These are phyloP conservation scores for Phytophthora aleatoria DNA, from an alignment of 352 stramenopile genomes.

Conservation along the genomic window DNA sequence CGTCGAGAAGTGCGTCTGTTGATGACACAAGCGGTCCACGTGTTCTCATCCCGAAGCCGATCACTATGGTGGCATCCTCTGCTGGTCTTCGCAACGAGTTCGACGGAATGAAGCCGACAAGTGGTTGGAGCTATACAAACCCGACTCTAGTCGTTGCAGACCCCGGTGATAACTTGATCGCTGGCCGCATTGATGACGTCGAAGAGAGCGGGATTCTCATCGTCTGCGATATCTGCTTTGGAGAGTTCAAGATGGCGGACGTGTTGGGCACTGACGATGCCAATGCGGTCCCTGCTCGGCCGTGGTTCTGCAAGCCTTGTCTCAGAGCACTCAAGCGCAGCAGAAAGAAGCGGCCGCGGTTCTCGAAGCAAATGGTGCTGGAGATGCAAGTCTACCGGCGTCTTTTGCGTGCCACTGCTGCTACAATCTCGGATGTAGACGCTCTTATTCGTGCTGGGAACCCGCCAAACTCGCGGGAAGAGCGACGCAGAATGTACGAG, in stretches of 20 bases:
- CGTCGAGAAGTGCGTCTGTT: conserved; percentile 17
- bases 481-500: conserved; percentile 58
- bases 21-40: conserved; percentile 17
- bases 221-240: conserved; percentile 79
- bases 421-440: conserved; percentile 61
- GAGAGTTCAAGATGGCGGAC: conserved; percentile 75
- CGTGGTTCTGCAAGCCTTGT: conserved; percentile 78
- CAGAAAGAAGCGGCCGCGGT: conserved; percentile 77
- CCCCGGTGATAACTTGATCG: conserved; percentile 40
- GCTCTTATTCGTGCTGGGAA: conserved; percentile 51
- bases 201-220: conserved; percentile 62
- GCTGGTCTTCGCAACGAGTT: conserved; percentile 23
- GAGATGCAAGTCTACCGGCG: conserved; percentile 83
- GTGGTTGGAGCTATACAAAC: conserved; percentile 26
- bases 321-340: conserved; percentile 74
- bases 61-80: conserved; percentile 31
- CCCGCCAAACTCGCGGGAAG: conserved; percentile 46
- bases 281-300: conserved; percentile 50
- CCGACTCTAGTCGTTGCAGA: conserved; percentile 45
- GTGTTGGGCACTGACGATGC: conserved; percentile 48
- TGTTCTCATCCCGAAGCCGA: conserved; percentile 38
- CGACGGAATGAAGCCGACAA: conserved; percentile 28
- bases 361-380: conserved; percentile 86
- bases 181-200: conserved; percentile 28
- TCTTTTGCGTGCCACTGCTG: conserved; percentile 65